phyloP scores from a whole-genome alignment of 371 early-diverging fungal genomes.

The Aphelidium insulamus region DNA sequence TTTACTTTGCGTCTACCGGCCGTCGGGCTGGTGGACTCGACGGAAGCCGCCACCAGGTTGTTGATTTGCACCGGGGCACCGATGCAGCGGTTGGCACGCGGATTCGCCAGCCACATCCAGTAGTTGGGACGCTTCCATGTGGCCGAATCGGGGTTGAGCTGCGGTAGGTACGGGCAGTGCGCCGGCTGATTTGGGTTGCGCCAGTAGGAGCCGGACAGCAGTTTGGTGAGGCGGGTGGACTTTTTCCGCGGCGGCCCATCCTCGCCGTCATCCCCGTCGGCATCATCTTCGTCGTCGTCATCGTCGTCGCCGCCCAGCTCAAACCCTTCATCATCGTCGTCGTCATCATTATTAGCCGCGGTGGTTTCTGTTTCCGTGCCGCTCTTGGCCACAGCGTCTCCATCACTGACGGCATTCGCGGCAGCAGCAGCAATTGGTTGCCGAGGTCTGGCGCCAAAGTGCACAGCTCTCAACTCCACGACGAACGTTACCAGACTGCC shows the following conservation, averaged over 20 bases:
- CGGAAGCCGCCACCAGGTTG: slow-evolving; percentile 42
- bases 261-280: slow-evolving; percentile 3
- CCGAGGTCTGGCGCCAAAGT: slow-evolving; percentile 8
- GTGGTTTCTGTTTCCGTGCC: slow-evolving; percentile 9
- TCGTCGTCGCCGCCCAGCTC: slow-evolving; percentile 3
- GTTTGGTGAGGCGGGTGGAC: slow-evolving; percentile 3
- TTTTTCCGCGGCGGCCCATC: slow-evolving; percentile 4
- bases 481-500: slow-evolving; percentile 54
- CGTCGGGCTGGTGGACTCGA: too few species aligned
- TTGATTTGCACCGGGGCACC: slow-evolving; percentile 49
- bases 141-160: slow-evolving; percentile 3
- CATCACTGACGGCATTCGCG: slow-evolving; percentile 4
- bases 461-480: slow-evolving; percentile 21
- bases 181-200: too few species aligned
- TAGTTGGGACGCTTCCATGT: slow-evolving; percentile 69
- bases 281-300: background rate
- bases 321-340: slow-evolving; percentile 18
- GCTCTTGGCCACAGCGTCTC: slow-evolving; percentile 15
- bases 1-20: slow-evolving; percentile 32
- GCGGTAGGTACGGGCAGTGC: background rate
- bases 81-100: slow-evolving; percentile 55
- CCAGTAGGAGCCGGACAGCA: slow-evolving; percentile 39
- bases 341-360: slow-evolving; percentile 10
- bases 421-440: slow-evolving; percentile 6
- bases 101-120: slow-evolving; percentile 81